Evolutionary conservation across 306 rosid genomes (phyloP).

Genomic region (Cucumis hystrix): DNA sequence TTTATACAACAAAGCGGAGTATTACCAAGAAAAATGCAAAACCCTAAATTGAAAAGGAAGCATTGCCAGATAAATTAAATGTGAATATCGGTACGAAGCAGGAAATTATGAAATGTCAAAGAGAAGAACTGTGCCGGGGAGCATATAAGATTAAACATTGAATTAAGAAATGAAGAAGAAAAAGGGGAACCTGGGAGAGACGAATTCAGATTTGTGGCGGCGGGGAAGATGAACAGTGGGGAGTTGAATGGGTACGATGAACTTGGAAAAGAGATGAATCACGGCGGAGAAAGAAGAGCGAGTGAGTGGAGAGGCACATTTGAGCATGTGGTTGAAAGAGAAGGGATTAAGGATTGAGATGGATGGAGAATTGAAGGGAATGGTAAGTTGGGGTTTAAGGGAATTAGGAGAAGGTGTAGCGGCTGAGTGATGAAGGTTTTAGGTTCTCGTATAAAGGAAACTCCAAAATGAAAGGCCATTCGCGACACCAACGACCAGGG

Average conservation of each 20-base stretch:
- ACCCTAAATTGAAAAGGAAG: neutral
- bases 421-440: too few relatives aligned
- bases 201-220: neutral
- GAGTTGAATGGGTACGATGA: neutral
- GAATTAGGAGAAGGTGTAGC: too few relatives aligned
- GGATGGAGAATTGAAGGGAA: too few relatives aligned
- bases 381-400: too few relatives aligned
- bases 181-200: neutral
- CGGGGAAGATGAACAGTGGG: neutral
- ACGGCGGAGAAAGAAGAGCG: neutral
- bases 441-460: too few relatives aligned
- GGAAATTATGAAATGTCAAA: neutral
- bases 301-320: neutral
- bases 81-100: neutral
- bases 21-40: neutral
- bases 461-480: too few relatives aligned
- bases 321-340: neutral
- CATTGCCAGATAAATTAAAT: neutral
- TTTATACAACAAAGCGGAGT: neutral
- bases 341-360: neutral
- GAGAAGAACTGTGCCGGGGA: neutral
- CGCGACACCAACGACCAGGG: too few relatives aligned
- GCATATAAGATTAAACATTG: neutral
- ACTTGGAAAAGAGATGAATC: neutral
- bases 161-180: neutral